A percentile compares a stretch with the other conserved stretches of the same genome.
These are phyloP conservation scores for Agarophyton chilense DNA, from an alignment of 23 red algal genomes.

Conservation along the genomic window DNA sequence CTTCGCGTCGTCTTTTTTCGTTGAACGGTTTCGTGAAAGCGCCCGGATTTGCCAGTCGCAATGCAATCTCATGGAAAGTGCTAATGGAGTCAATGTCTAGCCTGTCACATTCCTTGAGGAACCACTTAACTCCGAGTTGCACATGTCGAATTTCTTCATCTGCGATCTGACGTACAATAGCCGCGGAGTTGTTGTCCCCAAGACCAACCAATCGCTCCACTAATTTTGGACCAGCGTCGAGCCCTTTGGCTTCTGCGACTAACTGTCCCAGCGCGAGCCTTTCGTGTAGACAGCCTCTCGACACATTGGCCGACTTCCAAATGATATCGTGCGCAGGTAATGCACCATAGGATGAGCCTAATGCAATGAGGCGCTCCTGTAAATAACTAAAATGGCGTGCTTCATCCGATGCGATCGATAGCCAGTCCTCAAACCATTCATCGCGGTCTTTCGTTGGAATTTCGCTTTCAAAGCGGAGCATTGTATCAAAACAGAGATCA, in stretches of 20 bases:
- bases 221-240: conserved; percentile 80
- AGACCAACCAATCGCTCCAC: conserved; percentile 43
- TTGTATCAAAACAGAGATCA: conserved; percentile 80
- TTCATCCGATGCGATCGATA: conserved; percentile 77
- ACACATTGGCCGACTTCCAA: conserved; percentile 67
- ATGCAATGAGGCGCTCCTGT: conserved; percentile 42
- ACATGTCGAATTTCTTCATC: conserved; percentile 81
- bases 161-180: conserved; percentile 52
- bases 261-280: conserved; percentile 77
- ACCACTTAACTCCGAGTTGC: conserved; percentile 71
- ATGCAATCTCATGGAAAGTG: conserved; percentile 63
- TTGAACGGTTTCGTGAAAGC: conserved; percentile 84
- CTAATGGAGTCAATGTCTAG: conserved; percentile 8
- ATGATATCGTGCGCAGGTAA: conserved; percentile 78
- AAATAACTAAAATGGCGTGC: conserved; percentile 72
- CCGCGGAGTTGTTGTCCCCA: conserved; percentile 57
- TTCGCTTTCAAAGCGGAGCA: conserved; percentile 53
- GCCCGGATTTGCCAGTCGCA: conserved; percentile 63
- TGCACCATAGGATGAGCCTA: conserved; percentile 71
- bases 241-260: conserved; percentile 71
- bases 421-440: conserved; percentile 66
- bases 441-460: neutral
- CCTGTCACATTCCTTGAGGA: conserved; percentile 60
- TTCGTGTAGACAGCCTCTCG: conserved; percentile 27
- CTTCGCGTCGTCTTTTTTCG: conserved; percentile 31